phyloP scores from a whole-genome alignment of 1,284 basidiomycete species.

The Rhodotorula sp. region DNA sequence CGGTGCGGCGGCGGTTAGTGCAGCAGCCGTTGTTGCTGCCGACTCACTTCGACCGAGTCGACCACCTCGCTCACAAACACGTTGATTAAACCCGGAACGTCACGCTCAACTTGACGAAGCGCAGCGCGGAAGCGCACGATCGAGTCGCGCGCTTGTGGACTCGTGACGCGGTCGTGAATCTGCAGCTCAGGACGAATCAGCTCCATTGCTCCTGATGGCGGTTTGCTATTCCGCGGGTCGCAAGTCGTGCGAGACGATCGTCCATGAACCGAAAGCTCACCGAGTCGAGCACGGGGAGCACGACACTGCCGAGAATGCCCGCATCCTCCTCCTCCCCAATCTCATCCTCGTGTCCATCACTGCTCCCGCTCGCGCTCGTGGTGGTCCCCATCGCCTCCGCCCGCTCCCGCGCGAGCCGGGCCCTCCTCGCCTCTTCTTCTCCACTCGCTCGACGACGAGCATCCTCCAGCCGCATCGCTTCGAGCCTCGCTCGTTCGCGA shows the following conservation, averaged over 20 bases:
- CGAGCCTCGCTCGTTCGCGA: constrained; percentile 28
- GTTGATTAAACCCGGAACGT: constrained; percentile 55
- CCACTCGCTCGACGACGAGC: constrained; percentile 40
- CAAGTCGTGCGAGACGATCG: not conserved
- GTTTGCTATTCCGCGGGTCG: no score
- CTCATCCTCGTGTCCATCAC: constrained; percentile 47
- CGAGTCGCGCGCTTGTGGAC: constrained; percentile 78
- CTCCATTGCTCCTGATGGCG: no score
- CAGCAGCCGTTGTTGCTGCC: not conserved
- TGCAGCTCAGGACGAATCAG: constrained; percentile 47
- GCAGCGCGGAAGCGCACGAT: constrained; percentile 80
- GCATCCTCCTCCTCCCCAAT: constrained; percentile 69
- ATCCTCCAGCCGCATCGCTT: constrained; percentile 9
- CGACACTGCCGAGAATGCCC: constrained; percentile 90
- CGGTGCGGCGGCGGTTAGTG: no score
- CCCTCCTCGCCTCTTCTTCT: constrained; percentile 62
- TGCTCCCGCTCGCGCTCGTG: constrained; percentile 1
- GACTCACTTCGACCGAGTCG: constrained; percentile 45
- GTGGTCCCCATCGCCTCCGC: constrained; percentile 54
- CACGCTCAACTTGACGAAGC: constrained; percentile 85
- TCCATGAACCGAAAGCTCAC: constrained; percentile 55
- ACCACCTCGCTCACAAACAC: constrained; percentile 56
- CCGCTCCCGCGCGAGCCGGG: constrained; percentile 59
- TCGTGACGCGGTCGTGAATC: constrained; percentile 84
- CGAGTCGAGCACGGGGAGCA: constrained; percentile 85